phyloP scores from a whole-genome alignment of 1,284 basidiomycete genomes.

The Takashimella koratensis region DNA sequence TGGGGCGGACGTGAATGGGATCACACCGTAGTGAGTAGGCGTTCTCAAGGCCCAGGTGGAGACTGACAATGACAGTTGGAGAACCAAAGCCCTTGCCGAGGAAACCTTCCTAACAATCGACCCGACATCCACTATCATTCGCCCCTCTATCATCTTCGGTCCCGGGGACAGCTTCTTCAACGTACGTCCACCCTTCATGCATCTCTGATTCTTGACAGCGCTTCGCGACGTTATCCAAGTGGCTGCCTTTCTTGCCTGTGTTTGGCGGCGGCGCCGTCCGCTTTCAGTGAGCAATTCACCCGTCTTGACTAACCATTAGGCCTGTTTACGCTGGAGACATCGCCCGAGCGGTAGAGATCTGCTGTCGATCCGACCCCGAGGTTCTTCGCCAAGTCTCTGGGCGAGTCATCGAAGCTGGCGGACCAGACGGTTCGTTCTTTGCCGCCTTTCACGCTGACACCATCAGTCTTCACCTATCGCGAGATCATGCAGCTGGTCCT shows the following conservation, averaged over 20 bases:
- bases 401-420: constrained; percentile 64
- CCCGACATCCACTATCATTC: constrained; percentile 59
- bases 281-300: constrained; percentile 54
- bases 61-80: constrained; percentile 31
- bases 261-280: constrained; percentile 62
- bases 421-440: constrained; percentile 58
- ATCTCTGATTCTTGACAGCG: constrained; percentile 48
- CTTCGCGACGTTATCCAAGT: constrained; percentile 58
- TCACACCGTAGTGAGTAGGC: constrained; percentile 40
- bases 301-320: background rate
- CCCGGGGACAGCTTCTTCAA: constrained; percentile 69
- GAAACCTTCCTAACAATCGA: constrained; percentile 50
- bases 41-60: background rate
- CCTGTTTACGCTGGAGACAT: constrained; percentile 67
- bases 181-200: constrained; percentile 46
- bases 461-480: constrained; percentile 60
- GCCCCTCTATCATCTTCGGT: constrained; percentile 68
- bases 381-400: constrained; percentile 53
- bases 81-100: constrained; percentile 65
- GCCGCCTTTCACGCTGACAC: background rate
- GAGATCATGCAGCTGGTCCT: constrained; percentile 64
- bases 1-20: constrained; percentile 34
- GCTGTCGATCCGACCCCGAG: constrained; percentile 52
- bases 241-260: constrained; percentile 65
- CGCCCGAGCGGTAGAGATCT: constrained; percentile 59